Evolutionary conservation across 2,329 filamentous ascomycete genomes (phyloP).

Genomic region (Didymella sp.): DNA sequence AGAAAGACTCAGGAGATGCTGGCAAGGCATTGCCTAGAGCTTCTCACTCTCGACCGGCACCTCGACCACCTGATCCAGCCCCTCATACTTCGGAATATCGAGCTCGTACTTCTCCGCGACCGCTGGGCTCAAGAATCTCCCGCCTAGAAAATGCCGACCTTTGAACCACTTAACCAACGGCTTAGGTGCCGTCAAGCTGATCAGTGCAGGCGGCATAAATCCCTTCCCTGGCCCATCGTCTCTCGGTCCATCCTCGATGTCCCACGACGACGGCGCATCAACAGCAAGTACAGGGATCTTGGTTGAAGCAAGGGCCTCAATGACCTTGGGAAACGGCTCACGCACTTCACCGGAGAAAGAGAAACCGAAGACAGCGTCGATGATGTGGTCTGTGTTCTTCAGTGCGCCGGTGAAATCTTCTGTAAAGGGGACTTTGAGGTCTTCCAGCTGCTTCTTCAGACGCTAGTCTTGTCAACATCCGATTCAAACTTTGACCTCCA

Average conservation of each 20-base stretch:
- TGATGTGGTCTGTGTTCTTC: constrained; percentile 74
- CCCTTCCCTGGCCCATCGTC: constrained; percentile 75
- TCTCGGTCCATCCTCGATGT: constrained; percentile 86
- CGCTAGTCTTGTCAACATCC: constrained; percentile 61
- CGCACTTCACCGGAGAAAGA: constrained; percentile 90
- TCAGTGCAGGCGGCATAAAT: constrained; percentile 80
- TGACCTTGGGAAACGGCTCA: constrained; percentile 87
- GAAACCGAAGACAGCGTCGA: constrained; percentile 97
- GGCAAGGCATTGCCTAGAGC: constrained; percentile 6
- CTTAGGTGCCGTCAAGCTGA: constrained; percentile 93
- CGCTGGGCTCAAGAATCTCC: constrained; percentile 79
- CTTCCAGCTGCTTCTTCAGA: constrained; percentile 81
- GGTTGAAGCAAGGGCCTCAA: constrained; percentile 75
- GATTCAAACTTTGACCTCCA: not conserved
- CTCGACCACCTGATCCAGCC: constrained; percentile 89
- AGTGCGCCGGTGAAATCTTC: constrained; percentile 77
- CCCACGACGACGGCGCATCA: constrained; percentile 93
- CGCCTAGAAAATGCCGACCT: constrained; percentile 90
- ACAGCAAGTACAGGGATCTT: constrained; percentile 82
- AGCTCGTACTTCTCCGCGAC: constrained; percentile 87
- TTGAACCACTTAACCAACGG: constrained; percentile 83
- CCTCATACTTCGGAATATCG: constrained; percentile 81
- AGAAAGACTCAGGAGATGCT: too few species aligned
- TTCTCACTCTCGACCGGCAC: constrained; percentile 53
- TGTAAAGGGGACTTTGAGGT: constrained; percentile 82